Percentiles rank a stretch among this genome's conserved stretches.
Evolutionary conservation across 169 alveolate species (phyloP).

Genomic region (Condylostoma magnum): DNA sequence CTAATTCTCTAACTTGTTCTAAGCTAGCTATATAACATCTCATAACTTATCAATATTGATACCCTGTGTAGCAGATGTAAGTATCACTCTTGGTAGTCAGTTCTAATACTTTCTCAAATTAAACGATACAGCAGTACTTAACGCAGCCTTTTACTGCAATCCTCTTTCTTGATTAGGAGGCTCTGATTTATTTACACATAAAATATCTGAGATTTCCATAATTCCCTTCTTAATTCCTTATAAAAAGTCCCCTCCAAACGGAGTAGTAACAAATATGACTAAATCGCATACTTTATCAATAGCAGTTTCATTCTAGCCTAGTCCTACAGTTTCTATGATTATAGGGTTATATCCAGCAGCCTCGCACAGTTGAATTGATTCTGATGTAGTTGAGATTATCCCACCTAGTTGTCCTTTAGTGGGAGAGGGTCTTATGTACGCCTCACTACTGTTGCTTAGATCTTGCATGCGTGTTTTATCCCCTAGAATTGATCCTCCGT

Average conservation of each 20-base stretch:
- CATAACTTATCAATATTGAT: slow-evolving; percentile 37
- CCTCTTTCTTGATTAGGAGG: slow-evolving; percentile 44
- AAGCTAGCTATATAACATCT: slow-evolving; percentile 28
- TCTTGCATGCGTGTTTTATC: slow-evolving; percentile 66
- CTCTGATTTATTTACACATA: slow-evolving; percentile 58
- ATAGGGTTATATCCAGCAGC: slow-evolving; percentile 53
- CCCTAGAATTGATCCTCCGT: slow-evolving; percentile 73
- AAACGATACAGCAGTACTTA: slow-evolving; percentile 36
- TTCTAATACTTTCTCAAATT: slow-evolving; percentile 33
- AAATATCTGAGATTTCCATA: slow-evolving; percentile 65
- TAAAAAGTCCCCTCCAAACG: slow-evolving; percentile 62
- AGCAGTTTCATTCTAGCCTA: slow-evolving; percentile 60
- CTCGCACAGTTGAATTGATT: slow-evolving; percentile 44
- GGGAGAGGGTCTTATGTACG: slow-evolving; percentile 66
- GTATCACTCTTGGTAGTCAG: slow-evolving; percentile 44
- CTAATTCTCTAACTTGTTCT: slow-evolving; percentile 19
- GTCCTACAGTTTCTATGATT: slow-evolving; percentile 65
- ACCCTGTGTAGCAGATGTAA: slow-evolving; percentile 37
- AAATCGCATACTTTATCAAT: slow-evolving; percentile 60
- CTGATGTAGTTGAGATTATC: slow-evolving; percentile 47
- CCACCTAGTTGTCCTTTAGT: slow-evolving; percentile 65
- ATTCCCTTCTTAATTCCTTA: slow-evolving; percentile 65
- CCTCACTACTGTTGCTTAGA: slow-evolving; percentile 31
- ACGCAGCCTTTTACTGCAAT: slow-evolving; percentile 25
- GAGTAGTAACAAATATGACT: slow-evolving; percentile 52